These are phyloP conservation scores for Termitomyces sp. DNA, from an alignment of 768 basidiomycete genomes.

Conservation along the genomic window DNA sequence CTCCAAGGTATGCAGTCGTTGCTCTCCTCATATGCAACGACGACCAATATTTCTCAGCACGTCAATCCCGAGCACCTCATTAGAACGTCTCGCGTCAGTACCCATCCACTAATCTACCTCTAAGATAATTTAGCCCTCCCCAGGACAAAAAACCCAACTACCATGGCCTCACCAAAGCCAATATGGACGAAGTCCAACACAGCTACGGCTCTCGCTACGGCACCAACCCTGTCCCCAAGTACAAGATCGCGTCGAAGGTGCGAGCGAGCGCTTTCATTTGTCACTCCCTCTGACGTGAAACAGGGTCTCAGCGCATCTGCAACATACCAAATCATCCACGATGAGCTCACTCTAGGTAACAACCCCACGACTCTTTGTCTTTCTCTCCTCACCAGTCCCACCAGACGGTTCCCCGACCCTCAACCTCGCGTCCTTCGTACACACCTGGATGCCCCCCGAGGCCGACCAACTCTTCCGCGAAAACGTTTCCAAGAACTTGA, in stretches of 20 bases:
- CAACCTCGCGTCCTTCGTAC: constrained; percentile 59
- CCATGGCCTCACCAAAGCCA: constrained; percentile 26
- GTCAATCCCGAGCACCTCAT: constrained; percentile 66
- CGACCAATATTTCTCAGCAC: constrained; percentile 34
- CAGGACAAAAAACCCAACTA: constrained; percentile 43
- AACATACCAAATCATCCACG: constrained; percentile 50
- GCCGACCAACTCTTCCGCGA: constrained; percentile 51
- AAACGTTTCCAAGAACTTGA: constrained; percentile 63
- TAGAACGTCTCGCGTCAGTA: constrained; percentile 41
- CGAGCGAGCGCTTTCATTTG: not conserved
- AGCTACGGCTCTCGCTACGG: constrained; percentile 61
- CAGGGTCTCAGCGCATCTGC: constrained; percentile 54
- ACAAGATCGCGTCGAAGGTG: constrained; percentile 51
- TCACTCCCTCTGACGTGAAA: not conserved
- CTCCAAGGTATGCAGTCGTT: constrained; percentile 38
- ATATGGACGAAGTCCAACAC: constrained; percentile 28
- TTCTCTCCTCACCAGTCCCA: constrained; percentile 3
- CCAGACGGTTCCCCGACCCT: constrained; percentile 53
- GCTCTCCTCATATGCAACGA: not conserved
- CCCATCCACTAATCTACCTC: not conserved
- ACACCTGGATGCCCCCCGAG: constrained; percentile 57
- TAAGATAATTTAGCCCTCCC: not conserved
- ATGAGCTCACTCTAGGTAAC: constrained; percentile 52
- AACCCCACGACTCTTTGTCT: not conserved
- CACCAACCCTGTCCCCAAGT: constrained; percentile 68